phyloP scores from a whole-genome alignment of 2,329 filamentous ascomycete species.

The Hymenoscyphus linearis region DNA sequence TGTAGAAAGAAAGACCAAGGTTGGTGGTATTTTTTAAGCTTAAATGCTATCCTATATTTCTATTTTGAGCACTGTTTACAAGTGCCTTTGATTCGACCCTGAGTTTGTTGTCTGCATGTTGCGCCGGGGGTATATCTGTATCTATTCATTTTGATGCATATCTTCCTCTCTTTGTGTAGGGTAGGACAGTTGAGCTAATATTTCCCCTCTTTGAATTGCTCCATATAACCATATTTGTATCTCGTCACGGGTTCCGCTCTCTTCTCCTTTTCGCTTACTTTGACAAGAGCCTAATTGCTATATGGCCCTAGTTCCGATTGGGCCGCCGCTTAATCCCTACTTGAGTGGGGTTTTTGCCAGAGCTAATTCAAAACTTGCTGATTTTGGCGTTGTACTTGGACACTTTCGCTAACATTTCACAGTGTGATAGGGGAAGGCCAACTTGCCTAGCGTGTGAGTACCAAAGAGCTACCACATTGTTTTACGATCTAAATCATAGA shows the following conservation, averaged over 20 bases:
- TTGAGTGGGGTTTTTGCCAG: not conserved
- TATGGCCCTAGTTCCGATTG: not conserved
- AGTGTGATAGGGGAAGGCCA: constrained; percentile 73
- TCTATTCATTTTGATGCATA: too few relatives aligned
- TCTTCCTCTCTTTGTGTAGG: too few relatives aligned
- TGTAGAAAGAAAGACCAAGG: constrained; percentile 78
- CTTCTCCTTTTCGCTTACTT: not conserved
- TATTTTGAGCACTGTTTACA: too few relatives aligned
- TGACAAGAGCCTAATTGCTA: not conserved
- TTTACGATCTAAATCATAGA: constrained; percentile 24
- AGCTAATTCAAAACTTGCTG: not conserved
- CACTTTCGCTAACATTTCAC: constrained; percentile 4
- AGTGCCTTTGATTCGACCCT: too few relatives aligned
- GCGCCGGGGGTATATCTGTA: too few relatives aligned
- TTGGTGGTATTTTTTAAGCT: constrained; percentile 30
- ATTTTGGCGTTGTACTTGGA: not conserved
- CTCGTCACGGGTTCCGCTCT: not conserved
- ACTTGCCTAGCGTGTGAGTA: constrained; percentile 59
- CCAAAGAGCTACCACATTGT: not conserved
- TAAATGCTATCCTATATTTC: not conserved
- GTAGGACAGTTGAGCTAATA: too few relatives aligned
- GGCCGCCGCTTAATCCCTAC: not conserved
- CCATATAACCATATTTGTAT: not conserved
- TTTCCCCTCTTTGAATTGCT: too few relatives aligned
- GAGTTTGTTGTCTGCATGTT: too few relatives aligned